A percentile compares a stretch with the other conserved stretches of the same genome.
Evolutionary conservation across 352 stramenopile species (phyloP).

Genomic region (Globisporangium heterothallicum): DNA sequence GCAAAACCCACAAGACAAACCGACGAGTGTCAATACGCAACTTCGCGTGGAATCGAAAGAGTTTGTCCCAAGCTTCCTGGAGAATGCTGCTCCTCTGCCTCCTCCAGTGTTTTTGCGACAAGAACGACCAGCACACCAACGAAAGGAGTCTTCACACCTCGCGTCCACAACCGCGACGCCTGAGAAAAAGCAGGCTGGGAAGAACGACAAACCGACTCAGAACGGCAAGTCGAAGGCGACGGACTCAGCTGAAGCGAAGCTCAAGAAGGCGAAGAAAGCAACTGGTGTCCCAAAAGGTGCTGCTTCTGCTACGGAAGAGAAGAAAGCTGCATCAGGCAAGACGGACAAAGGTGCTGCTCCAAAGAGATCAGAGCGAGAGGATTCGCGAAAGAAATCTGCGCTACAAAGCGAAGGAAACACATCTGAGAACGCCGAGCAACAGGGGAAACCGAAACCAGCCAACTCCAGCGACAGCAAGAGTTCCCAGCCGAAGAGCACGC

Average conservation of each 20-base stretch:
- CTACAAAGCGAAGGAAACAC: background rate
- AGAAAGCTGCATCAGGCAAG: background rate
- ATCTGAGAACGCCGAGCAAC: background rate
- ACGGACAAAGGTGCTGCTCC: background rate
- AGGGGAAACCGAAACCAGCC: background rate
- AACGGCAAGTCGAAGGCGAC: background rate
- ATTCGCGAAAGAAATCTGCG: background rate
- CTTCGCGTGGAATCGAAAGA: constrained; percentile 1
- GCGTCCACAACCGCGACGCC: background rate
- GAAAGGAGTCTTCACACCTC: background rate
- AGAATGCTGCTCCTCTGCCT: background rate
- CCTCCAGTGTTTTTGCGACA: background rate
- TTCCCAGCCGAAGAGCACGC: background rate
- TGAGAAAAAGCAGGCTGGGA: background rate
- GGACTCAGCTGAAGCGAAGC: background rate
- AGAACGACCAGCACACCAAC: background rate
- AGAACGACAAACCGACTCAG: background rate
- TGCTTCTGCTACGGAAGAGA: background rate
- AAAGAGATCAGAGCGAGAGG: background rate
- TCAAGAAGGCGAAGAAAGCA: background rate
- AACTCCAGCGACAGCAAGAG: background rate
- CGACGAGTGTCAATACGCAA: background rate
- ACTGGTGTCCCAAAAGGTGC: background rate
- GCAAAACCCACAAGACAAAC: background rate
- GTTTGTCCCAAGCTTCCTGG: background rate